Evolutionary conservation across 202 grass and related monocot species (phyloP), one percentile per base, ranked within the genome.

Genomic region (Digitaria exilis): DNA sequence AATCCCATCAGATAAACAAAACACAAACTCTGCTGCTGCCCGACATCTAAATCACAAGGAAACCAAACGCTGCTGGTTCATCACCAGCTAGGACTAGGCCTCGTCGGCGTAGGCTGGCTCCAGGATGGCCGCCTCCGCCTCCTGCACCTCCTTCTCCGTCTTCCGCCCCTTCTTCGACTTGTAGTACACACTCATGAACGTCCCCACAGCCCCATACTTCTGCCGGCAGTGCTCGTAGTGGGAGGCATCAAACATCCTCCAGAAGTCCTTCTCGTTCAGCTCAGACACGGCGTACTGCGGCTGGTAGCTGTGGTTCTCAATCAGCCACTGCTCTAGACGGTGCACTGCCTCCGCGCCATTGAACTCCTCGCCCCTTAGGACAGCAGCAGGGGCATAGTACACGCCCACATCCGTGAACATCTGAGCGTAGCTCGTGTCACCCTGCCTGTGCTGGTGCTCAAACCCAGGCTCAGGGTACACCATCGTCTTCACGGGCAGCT

Each of bases 181-280:
- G 92, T 97, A 97, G 90, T 94, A 94, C 8, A 94, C 86, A 13
- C 90, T 91, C 94, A 97, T 97, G 78, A 97, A 97, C 10, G 90
- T 97, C 16, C 94, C 94, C 15, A 97, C 74, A 0, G 92, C 90
- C 0, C 88, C 88, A 12, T 97, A 97, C 59, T 92, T 97, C 3
- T 8, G 79, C 15, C 94, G 86, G 56, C 92, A 94, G 44, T 79
- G 86, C 88, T 97, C 94, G 5, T 97, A 97, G 82, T 92, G 92
- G 25, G 85, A 83, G 0, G 87, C 88, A 32, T 97, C 94, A 16
- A 97, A 97, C 92, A 97, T 97, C 59, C 90, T 83, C 94, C 94
- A 97, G 82, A 97, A 97, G 85, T 97, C 90, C 88, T 92, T 97
- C 92, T 97, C 94, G 0, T 49, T 89, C 52, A 97, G 81, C 88